Conservation (phyloP, 1,284 basidiomycete species). For the Irpex rosettiformis region DNA sequence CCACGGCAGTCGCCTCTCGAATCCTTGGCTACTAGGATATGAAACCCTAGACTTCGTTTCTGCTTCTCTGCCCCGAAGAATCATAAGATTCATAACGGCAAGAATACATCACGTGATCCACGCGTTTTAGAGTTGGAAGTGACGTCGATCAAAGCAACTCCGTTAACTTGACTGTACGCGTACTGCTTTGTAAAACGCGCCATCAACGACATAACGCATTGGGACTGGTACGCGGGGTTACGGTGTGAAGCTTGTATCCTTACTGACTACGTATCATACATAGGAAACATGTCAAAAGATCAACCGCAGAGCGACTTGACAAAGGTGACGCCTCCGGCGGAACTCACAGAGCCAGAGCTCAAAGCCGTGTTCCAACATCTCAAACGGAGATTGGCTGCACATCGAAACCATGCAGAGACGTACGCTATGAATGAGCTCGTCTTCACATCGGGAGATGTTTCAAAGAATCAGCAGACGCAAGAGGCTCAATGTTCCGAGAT, state of each 20-base stretch:
- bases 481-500: constrained; percentile 36
- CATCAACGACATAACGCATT: no score
- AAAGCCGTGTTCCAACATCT: constrained; percentile 42
- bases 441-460: constrained; percentile 24
- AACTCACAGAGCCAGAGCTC: constrained; percentile 35
- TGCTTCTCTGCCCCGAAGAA: no score
- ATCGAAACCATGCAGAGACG: constrained; percentile 41
- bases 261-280: neutral
- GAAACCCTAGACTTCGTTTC: no score
- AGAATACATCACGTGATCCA: no score
- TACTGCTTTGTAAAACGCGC: no score
- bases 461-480: constrained; percentile 19
- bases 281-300: neutral
- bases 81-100: no score
- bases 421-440: constrained; percentile 38
- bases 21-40: no score
- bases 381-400: constrained; percentile 41
- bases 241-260: no score
- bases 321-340: constrained; percentile 38
- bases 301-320: constrained; percentile 29
- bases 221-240: no score
- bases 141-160: neutral
- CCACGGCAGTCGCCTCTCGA: no score
- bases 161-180: neutral
- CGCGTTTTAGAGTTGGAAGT: neutral